These are phyloP conservation scores for Termitomyces sp. DNA, from an alignment of 768 basidiomycete genomes.

Conservation along the genomic window DNA sequence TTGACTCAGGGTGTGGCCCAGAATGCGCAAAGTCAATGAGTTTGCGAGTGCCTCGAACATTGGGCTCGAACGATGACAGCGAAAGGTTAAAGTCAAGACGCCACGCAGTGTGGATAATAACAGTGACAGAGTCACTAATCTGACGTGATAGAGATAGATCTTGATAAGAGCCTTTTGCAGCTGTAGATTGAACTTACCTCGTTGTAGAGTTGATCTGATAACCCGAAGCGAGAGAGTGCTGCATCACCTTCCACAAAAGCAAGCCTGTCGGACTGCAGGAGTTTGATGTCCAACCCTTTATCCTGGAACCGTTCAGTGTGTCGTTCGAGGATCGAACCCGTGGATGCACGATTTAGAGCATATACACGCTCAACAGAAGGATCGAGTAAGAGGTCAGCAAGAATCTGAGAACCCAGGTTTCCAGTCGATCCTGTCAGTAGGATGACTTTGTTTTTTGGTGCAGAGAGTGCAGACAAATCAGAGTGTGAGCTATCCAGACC, in stretches of 20 bases:
- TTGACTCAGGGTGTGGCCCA: conserved; percentile 21
- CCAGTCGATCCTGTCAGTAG: conserved; percentile 21
- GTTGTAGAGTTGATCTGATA: conserved; percentile 19
- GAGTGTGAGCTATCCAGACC: conserved; percentile 8
- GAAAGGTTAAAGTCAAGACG: conserved; percentile 42
- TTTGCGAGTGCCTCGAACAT: conserved; percentile 43
- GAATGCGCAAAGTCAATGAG: conserved; percentile 39
- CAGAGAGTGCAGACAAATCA: not conserved
- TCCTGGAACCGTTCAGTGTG: conserved; percentile 20
- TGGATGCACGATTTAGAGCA: conserved; percentile 18
- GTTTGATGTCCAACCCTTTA: conserved; percentile 23
- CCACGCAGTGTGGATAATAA: conserved; percentile 44
- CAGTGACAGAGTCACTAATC: conserved; percentile 30
- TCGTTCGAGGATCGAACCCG: conserved; percentile 14
- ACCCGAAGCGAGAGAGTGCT: conserved; percentile 24
- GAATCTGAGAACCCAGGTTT: conserved; percentile 19
- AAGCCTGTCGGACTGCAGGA: conserved; percentile 29
- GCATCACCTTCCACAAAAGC: conserved; percentile 32
- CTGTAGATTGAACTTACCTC: conserved; percentile 16
- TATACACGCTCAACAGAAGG: conserved; percentile 14
- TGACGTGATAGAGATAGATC: conserved; percentile 7
- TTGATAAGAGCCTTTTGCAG: too few species aligned
- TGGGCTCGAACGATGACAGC: conserved; percentile 47
- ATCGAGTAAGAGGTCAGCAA: conserved; percentile 14
- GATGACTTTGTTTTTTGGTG: conserved; percentile 4